Evolutionary conservation across 2,329 filamentous ascomycete species (phyloP), one percentile per base, ranked within the genome.

Genomic region (Plenodomus biglobosus): DNA sequence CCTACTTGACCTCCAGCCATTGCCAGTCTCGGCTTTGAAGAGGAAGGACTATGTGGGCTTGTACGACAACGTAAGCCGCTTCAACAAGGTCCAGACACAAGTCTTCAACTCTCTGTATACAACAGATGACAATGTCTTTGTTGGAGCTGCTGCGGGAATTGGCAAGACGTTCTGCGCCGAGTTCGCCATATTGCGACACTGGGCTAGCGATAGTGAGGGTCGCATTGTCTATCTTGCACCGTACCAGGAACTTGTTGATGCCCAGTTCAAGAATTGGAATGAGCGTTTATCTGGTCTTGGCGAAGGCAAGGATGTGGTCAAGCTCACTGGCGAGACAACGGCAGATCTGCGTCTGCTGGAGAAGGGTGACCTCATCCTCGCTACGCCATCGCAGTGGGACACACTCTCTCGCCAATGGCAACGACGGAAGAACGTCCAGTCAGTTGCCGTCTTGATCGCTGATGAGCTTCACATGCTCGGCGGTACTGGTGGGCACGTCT

Each of bases 61-160:
- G 17, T 99, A 96, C 67, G 85, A 89, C 3, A 79, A 87, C 22
- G 95, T 90, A 85, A 81, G 85, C 46, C 85, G 88, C 54, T 99
- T 99, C 79, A 99, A 99, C 77, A 94, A 94, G 70, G 88, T 99
- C 11, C 95, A 99, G 73, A 96, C 94, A 0, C 94, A 99, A 70
- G 90, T 90, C 0, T 99, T 97, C 78, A 96, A 96, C 68, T 91
- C 92, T 1, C 77, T 99, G 0, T 97, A 90, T 69, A 86, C 88
- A 40, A 88, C 89, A 0, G 89, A 97, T 68, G 90, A 97, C 62
- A 97, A 95, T 64, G 91, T 96, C 18, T 90, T 99, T 55, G 77
- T 99, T 55, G 92, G 90, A 38, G 87, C 92, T n/a, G 87, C 94
- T 1, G 92, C 92, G 8, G 92, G 94, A 37, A 96, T 90, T 68